Conservation (phyloP, 1,284 basidiomycete species). For the Ustilago esculenta region DNA sequence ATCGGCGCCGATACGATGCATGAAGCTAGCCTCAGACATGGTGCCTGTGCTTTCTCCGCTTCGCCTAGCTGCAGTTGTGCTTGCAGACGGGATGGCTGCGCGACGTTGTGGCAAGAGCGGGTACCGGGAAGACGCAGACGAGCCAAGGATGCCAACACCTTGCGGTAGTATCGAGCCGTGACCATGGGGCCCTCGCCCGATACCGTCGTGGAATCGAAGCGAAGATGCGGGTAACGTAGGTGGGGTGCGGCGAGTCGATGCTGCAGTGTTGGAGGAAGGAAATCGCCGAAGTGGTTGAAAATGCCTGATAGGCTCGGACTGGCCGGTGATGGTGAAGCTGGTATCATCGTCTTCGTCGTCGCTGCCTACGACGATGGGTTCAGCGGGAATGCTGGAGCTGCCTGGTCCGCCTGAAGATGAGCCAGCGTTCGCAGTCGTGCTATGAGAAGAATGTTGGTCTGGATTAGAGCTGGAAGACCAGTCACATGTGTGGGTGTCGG, state of each 20-base stretch:
- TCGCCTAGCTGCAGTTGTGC: slow-evolving; percentile 14
- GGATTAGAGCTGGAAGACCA: slow-evolving; percentile 11
- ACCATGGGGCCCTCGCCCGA: slow-evolving; percentile 31
- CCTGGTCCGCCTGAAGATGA: slow-evolving; percentile 2
- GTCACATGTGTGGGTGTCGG: slow-evolving; percentile 22
- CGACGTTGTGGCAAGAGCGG: slow-evolving; percentile 25
- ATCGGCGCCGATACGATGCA: slow-evolving; percentile 13
- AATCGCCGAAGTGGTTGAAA: slow-evolving; percentile 11
- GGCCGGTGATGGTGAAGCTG: slow-evolving; percentile 34
- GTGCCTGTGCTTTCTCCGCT: not conserved
- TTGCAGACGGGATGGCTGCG: slow-evolving; percentile 20
- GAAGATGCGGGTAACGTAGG: slow-evolving; percentile 2
- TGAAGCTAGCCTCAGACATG: not conserved
- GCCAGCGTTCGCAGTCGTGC: not conserved
- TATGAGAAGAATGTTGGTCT: too few relatives aligned
- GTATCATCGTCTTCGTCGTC: slow-evolving; percentile 40
- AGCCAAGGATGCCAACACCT: slow-evolving; percentile 16
- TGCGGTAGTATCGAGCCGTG: slow-evolving; percentile 25
- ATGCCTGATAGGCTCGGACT: slow-evolving; percentile 13
- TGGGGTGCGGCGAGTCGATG: slow-evolving; percentile 1
- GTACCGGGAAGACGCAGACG: slow-evolving; percentile 12
- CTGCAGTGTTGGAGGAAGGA: slow-evolving; percentile 1
- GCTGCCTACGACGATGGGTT: slow-evolving; percentile 34
- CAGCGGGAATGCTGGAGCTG: not conserved
- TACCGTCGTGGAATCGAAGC: slow-evolving; percentile 31